Evolutionary conservation across 257 asterid species (phyloP), one percentile per base, ranked within the genome.

Genomic region (Paraleonurus japonicus): DNA sequence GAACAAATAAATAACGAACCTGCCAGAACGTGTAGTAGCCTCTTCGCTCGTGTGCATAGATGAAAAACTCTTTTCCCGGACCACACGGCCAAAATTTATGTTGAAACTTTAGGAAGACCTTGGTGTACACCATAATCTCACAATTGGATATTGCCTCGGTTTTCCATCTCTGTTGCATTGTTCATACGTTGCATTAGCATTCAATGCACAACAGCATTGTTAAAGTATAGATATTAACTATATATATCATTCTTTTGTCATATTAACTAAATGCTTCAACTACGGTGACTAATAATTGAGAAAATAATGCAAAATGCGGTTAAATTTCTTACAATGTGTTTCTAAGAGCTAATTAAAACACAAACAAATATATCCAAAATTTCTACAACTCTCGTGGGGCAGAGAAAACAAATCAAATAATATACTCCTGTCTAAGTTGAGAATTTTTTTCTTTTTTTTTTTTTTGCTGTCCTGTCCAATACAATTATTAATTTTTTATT

Each of bases 21-120:
- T 93, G 98, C 98, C 98, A 93, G 80, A 90, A 93, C 1, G 98
- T 93, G 80, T 86, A 93, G 91, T 93, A 93, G 59, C 98, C 98
- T 82, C 97, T 80, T 39, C 89, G 82, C 63, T 90, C 86, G 67
- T 90, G 96, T 70, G 98, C 98, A 24, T 87, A 90, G 70, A 93
- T 87, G 82, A 93, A 93, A 61, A 93, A 93, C 86, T 93, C 97
- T 79, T 89, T 89, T 17, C 78, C 95, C 4, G 96, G 88, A n/a
- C 86, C 96, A 78, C 90, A 79, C 1, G 97, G 96, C 98, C 98
- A 93, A 73, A 93, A 90, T 70, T 85, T 89, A 26, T 33, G 59
- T 0, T 95, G 92, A 37, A 93, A 93, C 84, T 90, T 87, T n/a
- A 93, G 80, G 78, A 93, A 93, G 37, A 93, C 86, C 88, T 93